These are phyloP conservation scores for Setaria viridis DNA, from an alignment of 202 grass and related monocot genomes.

Conservation along the genomic window DNA sequence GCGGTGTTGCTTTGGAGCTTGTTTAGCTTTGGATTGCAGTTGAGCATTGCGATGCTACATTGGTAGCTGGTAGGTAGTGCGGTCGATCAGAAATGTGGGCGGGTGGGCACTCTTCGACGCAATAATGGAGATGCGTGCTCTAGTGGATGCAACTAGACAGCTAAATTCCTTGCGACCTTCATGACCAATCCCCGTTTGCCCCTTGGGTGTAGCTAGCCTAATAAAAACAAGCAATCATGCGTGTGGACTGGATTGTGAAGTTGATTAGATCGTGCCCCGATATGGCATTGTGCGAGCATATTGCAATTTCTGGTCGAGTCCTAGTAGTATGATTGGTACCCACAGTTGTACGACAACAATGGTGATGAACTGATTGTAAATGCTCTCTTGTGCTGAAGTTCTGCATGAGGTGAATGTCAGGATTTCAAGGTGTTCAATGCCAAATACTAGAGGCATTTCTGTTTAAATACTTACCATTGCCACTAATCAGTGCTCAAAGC, in stretches of 20 bases:
- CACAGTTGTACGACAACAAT: not conserved
- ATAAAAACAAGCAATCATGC: not conserved
- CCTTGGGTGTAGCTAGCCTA: not conserved
- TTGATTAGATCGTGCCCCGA: not conserved
- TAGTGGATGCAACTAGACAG: conserved; percentile 1
- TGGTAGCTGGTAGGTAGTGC: not conserved
- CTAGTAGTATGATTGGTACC: not conserved
- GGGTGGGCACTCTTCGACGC: not conserved
- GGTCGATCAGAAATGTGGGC: conserved; percentile 34
- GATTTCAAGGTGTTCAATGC: not conserved
- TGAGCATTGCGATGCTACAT: not conserved
- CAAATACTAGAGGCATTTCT: not conserved
- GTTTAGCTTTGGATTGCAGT: not conserved
- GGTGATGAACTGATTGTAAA: not conserved
- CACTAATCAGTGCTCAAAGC: not conserved
- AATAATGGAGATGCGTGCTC: not conserved
- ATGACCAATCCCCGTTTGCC: not conserved
- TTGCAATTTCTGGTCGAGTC: not conserved
- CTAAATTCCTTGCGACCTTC: not conserved
- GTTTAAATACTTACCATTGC: not conserved
- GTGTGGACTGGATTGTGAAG: not conserved
- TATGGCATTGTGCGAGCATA: not conserved
- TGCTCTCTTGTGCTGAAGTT: not conserved
- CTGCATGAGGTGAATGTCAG: not conserved
- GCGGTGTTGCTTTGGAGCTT: not conserved